Evolutionary conservation across 768 basidiomycete species (phyloP).

Genomic region (Termitomyces sp.): DNA sequence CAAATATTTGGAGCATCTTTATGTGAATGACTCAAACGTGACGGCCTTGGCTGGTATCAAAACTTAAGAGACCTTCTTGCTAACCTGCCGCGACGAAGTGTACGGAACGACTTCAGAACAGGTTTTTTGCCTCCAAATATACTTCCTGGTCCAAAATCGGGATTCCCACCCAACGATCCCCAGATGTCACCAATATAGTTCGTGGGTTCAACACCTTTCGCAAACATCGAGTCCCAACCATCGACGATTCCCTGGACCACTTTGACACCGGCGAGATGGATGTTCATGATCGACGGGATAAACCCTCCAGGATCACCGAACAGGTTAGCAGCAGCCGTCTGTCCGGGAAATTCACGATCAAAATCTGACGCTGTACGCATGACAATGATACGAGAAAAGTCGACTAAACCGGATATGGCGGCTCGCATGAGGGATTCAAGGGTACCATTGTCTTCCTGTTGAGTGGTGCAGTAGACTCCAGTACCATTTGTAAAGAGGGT

Average conservation of each 20-base stretch:
- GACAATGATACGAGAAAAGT: constrained; percentile 13
- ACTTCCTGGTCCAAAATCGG: constrained; percentile 11
- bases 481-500: constrained; percentile 10
- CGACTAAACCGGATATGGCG: constrained; percentile 2
- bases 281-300: constrained; percentile 6
- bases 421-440: constrained; percentile 12
- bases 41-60: not conserved
- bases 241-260: constrained; percentile 8
- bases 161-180: constrained; percentile 11
- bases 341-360: constrained; percentile 9
- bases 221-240: constrained; percentile 2
- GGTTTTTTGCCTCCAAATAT: not conserved
- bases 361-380: constrained; percentile 14
- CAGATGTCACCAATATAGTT: constrained; percentile 13
- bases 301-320: constrained; percentile 10
- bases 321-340: constrained; percentile 6
- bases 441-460: constrained; percentile 12
- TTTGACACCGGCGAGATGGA: constrained; percentile 11
- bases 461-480: constrained; percentile 10
- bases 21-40: not conserved
- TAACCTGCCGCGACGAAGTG: not conserved
- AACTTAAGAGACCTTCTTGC: not conserved
- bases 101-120: not conserved
- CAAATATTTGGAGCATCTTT: too few species aligned
- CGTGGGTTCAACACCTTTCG: constrained; percentile 3